Evolutionary conservation across 73 alveolate species (phyloP), one percentile per base, ranked within the genome.

Genomic region (Paramecium primaurelia): DNA sequence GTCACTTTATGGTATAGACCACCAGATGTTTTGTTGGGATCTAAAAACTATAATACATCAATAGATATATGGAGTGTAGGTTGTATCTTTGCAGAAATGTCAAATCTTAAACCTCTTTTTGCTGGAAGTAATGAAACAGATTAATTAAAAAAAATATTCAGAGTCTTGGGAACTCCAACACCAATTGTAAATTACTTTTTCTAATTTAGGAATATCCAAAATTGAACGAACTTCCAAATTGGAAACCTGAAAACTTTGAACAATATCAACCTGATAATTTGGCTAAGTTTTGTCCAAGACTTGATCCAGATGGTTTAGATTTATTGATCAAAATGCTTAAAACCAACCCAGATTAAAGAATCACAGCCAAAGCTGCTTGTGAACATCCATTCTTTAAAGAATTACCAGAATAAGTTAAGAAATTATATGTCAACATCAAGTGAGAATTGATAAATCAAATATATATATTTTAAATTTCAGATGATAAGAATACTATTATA

Each of bases 11-110:
- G 98, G 97, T 97, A 97, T 92, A 87, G 99, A 59, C 98, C 99
- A 44, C 99, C 99, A 51, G 99, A 97, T 86, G 97, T 97, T n/a
- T 71, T 96, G 28, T 84, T 97, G 54, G 99, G 99, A 9, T 92
- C 95, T 30, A 95, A 96, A 77, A 93, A 90, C 42, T 97, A 97
- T 94, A 84, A 95, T 30, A 96, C 98, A 28, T 93, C 97, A n/a
- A 97, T 97, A 42, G 99, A 98, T 97, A 97, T 98, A 25, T 96
- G 99, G 99, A 92, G 98, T 58, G 95, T 97, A 9, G 99, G 99
- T 12, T 96, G 98, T 90, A 98, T 98, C 14, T 97, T 98, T 94
- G 98, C 85, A 38, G 99, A 98, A 93, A 94, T 97, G 97, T 97
- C 97, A 8, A 98, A 96, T 92, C 88, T 95, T 71, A 95, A 93